Conservation (phyloP, 139 green algal species). For the Tetradesmus obliquus region DNA sequence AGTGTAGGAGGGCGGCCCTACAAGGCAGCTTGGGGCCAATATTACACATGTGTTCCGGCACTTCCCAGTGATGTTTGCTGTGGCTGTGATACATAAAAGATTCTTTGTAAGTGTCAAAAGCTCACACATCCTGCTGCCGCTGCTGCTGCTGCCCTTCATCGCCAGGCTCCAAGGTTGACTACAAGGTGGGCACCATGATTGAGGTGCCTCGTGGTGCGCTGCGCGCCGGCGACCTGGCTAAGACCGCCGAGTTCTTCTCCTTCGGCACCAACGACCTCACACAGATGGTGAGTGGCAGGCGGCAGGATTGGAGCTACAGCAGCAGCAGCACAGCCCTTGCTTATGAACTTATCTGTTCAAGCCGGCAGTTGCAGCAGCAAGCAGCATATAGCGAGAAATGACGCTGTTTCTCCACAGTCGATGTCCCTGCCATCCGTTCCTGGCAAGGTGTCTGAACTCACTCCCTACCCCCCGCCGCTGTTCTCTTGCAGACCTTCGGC, state of each 20-base stretch:
- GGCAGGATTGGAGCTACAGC: background rate
- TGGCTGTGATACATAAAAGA: no score
- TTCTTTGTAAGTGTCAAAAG: no score
- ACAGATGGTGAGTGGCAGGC: slow-evolving; percentile 72
- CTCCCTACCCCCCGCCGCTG: background rate
- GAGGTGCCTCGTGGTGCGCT: slow-evolving; percentile 85
- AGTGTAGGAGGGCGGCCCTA: no score
- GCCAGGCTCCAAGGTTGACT: slow-evolving; percentile 30
- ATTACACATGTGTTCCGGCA: no score
- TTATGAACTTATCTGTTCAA: no score
- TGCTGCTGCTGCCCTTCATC: background rate
- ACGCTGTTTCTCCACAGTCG: no score
- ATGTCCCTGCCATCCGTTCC: background rate
- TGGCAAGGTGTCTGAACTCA: no score
- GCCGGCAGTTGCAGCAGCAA: no score
- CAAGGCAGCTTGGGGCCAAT: no score
- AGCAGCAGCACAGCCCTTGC: background rate
- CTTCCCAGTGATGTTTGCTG: no score
- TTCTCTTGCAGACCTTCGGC: slow-evolving; percentile 71
- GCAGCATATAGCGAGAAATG: no score
- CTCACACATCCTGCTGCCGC: background rate
- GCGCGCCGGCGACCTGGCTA: slow-evolving; percentile 81
- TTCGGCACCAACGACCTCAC: slow-evolving; percentile 97
- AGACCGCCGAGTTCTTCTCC: slow-evolving; percentile 91
- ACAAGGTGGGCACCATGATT: slow-evolving; percentile 92